Evolutionary conservation across 495 filamentous ascomycete genomes (phyloP), one percentile per base, ranked within the genome.

Genomic region (Tuber aestivum): DNA sequence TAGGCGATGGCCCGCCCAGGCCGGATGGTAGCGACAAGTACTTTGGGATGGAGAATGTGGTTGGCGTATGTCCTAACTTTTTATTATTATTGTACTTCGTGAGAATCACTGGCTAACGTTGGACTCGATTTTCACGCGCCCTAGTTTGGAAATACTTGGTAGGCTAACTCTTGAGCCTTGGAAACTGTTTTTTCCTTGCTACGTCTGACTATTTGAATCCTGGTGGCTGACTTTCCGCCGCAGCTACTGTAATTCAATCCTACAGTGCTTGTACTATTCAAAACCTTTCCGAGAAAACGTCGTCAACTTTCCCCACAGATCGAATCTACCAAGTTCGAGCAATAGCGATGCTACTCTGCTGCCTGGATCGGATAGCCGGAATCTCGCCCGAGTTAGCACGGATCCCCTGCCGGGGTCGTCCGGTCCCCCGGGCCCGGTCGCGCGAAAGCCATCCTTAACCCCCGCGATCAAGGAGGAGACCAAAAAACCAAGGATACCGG

Each of bases 111-210:
- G 41, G 72, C 83, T 84, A 76, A 84, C 76, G 38, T 32, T 65
- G 27, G 74, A 71, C 45, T 72, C 72, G 75, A 44, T 78, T 68
- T 75, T 32, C 41, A 72, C 40, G 65, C 32, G 56, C 56, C 27
- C 18, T 79, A 98, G 94, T 97, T 95, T 85, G 95, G 95, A 78
- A 98, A 97, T 81, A 99, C 95, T 80, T 99, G 95, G 94, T 97
- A 91, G 81, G 86, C 70, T 65, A 65, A 12, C 56, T 65, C 37
- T 61, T 69, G n/a, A 70, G 70, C 61, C 70, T 68, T 71, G 35
- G 41, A 21, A 69, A 35, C 35, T 71, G 20, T 71, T 44, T 42
- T 69, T 10, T 65, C 44, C 20, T 69, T 50, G 68, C 84, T 76
- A 74, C 77, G 74, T 78, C 77, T 23, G 23, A 23, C 71, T 74